Evolutionary conservation across 495 filamentous ascomycete species (phyloP).

Genomic region (Tuber aestivum): DNA sequence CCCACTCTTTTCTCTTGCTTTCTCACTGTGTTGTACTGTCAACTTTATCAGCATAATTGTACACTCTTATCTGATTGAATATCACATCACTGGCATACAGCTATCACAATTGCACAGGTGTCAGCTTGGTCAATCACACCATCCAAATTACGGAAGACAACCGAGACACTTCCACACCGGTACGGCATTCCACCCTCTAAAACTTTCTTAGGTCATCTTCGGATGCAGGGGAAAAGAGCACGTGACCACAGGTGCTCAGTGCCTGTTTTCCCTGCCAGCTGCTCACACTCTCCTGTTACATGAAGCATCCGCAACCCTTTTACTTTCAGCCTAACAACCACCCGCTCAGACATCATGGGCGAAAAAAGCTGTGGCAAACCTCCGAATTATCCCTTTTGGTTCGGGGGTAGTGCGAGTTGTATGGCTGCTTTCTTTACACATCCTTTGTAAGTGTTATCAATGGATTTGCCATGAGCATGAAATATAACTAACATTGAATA

Average conservation of each 20-base stretch:
- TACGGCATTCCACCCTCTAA: too few species aligned
- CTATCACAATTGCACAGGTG: too few species aligned
- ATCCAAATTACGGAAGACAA: too few species aligned
- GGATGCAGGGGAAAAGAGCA: not conserved
- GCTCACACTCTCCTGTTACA: not conserved
- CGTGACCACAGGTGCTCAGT: not conserved
- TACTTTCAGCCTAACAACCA: not conserved
- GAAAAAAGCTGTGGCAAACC: slow-evolving; percentile 44
- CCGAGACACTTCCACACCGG: too few species aligned
- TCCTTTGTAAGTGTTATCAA: slow-evolving; percentile 59
- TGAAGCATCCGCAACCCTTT: not conserved
- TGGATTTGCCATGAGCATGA: slow-evolving; percentile 7
- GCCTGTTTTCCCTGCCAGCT: too few species aligned
- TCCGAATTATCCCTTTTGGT: slow-evolving; percentile 81
- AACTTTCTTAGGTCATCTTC: not conserved
- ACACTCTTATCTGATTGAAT: too few species aligned
- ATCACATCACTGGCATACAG: too few species aligned
- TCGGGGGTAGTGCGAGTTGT: slow-evolving; percentile 84
- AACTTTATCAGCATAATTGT: too few species aligned
- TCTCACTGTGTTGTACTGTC: too few species aligned
- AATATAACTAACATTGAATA: slow-evolving; percentile 16
- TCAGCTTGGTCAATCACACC: too few species aligned
- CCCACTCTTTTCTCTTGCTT: too few species aligned
- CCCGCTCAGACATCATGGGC: slow-evolving; percentile 12
- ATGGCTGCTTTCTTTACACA: slow-evolving; percentile 86